A percentile compares a stretch with the other conserved stretches of the same genome.
Evolutionary conservation across 495 filamentous ascomycete species (phyloP).

Genomic region (Xylaria bambusicola): DNA sequence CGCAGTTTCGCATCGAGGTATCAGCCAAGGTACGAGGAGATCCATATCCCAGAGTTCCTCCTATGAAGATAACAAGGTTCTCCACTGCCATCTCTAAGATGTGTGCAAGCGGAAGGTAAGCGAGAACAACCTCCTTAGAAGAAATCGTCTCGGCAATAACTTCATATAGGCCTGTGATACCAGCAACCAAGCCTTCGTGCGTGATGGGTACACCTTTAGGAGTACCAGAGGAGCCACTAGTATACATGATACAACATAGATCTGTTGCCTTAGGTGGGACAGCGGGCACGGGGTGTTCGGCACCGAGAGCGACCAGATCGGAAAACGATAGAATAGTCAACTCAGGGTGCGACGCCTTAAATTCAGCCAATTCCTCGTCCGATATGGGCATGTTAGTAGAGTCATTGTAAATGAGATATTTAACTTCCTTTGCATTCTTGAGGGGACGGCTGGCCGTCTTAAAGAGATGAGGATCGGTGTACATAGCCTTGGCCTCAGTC

Average conservation of each 20-base stretch:
- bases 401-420: conserved; percentile 50
- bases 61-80: conserved; percentile 70
- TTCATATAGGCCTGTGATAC: conserved; percentile 47
- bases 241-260: conserved; percentile 91
- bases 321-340: conserved; percentile 46
- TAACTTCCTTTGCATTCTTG: conserved; percentile 43
- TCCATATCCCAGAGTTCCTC: conserved; percentile 80
- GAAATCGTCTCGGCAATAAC: conserved; percentile 48
- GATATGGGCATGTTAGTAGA: conserved; percentile 39
- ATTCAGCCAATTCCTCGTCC: conserved; percentile 42
- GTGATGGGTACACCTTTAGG: conserved; percentile 87
- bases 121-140: conserved; percentile 64
- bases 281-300: conserved; percentile 60
- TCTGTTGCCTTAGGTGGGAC: conserved; percentile 70
- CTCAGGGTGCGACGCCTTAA: conserved; percentile 42
- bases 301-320: conserved; percentile 59
- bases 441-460: conserved; percentile 47
- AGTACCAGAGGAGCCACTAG: conserved; percentile 84
- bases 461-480: conserved; percentile 62
- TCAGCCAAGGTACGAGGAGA: conserved; percentile 81
- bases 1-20: conserved; percentile 46
- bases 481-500: conserved; percentile 61
- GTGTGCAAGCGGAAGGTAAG: conserved; percentile 89
- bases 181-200: conserved; percentile 74
- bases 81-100: conserved; percentile 85